Conservation (phyloP, 2,329 filamentous ascomycete genomes). For the Dothiorella sarmentorum region DNA sequence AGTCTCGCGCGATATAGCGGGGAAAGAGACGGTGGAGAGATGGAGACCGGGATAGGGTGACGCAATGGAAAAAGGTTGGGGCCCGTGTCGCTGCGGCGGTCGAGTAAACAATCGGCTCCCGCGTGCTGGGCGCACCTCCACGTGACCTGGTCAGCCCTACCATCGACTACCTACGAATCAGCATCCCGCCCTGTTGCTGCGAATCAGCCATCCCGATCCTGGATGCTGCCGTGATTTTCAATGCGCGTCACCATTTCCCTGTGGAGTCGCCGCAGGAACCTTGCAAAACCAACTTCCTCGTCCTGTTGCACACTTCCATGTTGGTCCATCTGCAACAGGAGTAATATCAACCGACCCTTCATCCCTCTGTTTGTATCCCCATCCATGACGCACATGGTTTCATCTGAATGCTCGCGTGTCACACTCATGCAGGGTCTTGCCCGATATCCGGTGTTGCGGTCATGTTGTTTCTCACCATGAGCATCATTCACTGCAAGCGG, state of each 20-base stretch:
- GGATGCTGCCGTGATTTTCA: neutral
- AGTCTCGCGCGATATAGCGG: neutral
- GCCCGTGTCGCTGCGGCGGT: neutral
- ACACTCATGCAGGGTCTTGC: neutral
- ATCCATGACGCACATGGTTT: neutral
- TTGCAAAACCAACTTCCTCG: neutral
- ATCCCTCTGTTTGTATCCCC: neutral
- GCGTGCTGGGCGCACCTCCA: neutral
- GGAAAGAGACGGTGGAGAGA: neutral
- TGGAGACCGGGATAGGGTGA: neutral
- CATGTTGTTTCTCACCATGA: neutral
- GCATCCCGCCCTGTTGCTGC: neutral
- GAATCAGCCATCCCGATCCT: neutral
- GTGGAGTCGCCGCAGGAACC: neutral
- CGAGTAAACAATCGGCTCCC: slow-evolving; percentile 7
- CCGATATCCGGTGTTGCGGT: neutral
- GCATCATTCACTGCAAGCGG: neutral
- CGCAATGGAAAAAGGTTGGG: neutral
- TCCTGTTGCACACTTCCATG: neutral
- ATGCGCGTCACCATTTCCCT: slow-evolving; percentile 11
- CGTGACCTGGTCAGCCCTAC: slow-evolving; percentile 4
- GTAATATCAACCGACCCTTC: neutral
- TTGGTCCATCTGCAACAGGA: neutral
- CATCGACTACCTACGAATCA: slow-evolving; percentile 1
- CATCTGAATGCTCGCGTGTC: neutral